Conservation (phyloP, 2,329 filamentous ascomycete species). For the Verticillium isaacii region DNA sequence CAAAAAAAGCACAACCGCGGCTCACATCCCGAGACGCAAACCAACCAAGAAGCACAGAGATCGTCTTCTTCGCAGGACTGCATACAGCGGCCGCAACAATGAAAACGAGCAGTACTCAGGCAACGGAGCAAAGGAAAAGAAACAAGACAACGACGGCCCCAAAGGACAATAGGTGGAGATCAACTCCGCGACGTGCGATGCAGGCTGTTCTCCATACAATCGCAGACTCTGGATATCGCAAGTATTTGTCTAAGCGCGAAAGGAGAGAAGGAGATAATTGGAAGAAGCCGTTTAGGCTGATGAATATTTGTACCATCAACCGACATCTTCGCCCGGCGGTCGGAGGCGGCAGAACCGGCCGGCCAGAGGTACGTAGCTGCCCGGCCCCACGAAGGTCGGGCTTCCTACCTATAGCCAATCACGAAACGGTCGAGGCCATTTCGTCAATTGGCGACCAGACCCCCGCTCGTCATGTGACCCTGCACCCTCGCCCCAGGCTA, state of each 20-base stretch:
- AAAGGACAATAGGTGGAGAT: conserved; percentile 15
- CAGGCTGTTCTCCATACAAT: conserved; percentile 39
- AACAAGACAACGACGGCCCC: conserved; percentile 14
- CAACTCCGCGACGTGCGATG: conserved; percentile 41
- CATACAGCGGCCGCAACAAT: conserved; percentile 8
- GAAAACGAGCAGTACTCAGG: conserved; percentile 6
- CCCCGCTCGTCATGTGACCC: background rate
- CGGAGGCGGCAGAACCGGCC: background rate
- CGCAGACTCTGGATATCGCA: conserved; percentile 38
- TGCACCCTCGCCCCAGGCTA: background rate
- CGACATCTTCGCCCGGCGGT: background rate
- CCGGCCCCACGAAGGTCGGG: no score
- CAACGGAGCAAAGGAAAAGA: conserved; percentile 11
- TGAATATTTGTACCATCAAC: background rate
- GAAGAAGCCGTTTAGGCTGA: background rate
- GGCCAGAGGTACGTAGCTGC: background rate
- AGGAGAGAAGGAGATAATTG: conserved; percentile 15
- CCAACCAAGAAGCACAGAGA: background rate
- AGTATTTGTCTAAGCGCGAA: conserved; percentile 45
- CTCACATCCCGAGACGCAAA: no score
- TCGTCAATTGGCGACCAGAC: background rate
- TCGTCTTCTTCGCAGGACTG: conserved; percentile 10
- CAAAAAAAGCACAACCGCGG: no score
- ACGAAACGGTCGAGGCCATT: background rate
- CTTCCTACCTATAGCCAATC: background rate